These are phyloP conservation scores for Gonapodya prolifera DNA, from an alignment of 192 early-diverging fungal species.

Conservation along the genomic window DNA sequence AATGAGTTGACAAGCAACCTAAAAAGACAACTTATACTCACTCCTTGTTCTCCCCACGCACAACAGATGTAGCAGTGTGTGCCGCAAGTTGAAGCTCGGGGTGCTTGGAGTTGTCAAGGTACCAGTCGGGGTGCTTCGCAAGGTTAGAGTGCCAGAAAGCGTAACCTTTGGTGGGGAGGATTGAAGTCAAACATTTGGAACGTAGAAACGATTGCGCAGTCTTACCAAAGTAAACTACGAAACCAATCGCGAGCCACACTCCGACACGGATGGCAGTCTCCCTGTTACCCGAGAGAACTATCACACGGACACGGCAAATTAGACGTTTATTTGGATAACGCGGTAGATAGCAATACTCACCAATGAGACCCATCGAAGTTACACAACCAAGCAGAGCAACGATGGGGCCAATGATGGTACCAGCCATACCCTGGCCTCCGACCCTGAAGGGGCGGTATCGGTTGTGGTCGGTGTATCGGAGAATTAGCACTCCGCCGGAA, in stretches of 20 bases:
- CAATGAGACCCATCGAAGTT: neutral
- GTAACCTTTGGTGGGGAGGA: neutral
- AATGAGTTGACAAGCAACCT: too few species aligned
- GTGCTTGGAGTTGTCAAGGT: neutral
- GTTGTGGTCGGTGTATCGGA: constrained; percentile 61
- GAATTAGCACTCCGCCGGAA: constrained; percentile 57
- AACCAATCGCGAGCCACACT: constrained; percentile 64
- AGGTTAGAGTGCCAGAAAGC: constrained; percentile 4
- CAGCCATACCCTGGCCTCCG: constrained; percentile 41
- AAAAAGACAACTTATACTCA: too few species aligned
- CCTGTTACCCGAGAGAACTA: constrained; percentile 48
- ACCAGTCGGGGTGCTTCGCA: neutral
- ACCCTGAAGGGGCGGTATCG: constrained; percentile 55
- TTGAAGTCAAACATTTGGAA: neutral
- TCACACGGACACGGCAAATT: constrained; percentile 37
- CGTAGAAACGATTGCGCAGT: constrained; percentile 14
- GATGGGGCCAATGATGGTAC: constrained; percentile 50
- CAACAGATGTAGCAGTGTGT: neutral
- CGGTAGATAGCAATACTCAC: neutral
- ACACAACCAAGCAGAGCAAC: neutral
- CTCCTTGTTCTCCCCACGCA: too few species aligned
- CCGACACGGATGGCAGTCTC: constrained; percentile 56
- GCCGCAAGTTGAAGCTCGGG: neutral
- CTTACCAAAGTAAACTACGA: constrained; percentile 61
- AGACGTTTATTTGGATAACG: constrained; percentile 5